Conservation (phyloP, 2,329 filamentous ascomycete species). For the Emergomyces africanus region DNA sequence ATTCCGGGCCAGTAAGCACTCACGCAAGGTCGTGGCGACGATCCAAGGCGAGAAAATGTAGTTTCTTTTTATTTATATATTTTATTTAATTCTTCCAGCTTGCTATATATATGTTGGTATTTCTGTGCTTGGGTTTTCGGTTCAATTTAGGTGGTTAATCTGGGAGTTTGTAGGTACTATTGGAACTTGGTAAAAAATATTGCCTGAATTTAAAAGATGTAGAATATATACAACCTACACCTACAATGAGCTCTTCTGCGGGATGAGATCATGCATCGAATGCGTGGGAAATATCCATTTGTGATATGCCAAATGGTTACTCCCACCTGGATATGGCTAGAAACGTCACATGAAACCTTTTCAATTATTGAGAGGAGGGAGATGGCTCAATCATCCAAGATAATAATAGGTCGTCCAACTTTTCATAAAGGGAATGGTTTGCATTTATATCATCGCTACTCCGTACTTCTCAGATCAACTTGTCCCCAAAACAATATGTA, state of each 20-base stretch:
- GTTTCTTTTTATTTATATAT: no score
- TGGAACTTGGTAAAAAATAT: neutral
- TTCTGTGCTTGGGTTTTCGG: neutral
- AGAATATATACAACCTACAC: neutral
- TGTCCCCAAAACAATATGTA: neutral
- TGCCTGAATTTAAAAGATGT: neutral
- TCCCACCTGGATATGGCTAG: neutral
- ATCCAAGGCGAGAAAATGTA: constrained; percentile 69
- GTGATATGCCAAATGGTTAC: neutral
- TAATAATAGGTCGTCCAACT: neutral
- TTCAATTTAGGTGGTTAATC: neutral
- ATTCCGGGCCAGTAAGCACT: constrained; percentile 65
- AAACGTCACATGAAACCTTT: neutral
- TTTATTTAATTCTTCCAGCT: neutral
- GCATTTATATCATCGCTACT: neutral
- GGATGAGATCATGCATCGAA: neutral
- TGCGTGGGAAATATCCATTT: neutral
- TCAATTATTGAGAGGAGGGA: neutral
- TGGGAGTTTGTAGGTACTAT: neutral
- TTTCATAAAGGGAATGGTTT: neutral
- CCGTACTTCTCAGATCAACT: neutral
- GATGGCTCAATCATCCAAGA: neutral
- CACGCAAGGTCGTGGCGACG: constrained; percentile 74
- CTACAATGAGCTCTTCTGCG: neutral
- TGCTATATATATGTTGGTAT: neutral